These are phyloP conservation scores for Mortierella antarctica DNA, from an alignment of 192 early-diverging fungal genomes.

Conservation along the genomic window DNA sequence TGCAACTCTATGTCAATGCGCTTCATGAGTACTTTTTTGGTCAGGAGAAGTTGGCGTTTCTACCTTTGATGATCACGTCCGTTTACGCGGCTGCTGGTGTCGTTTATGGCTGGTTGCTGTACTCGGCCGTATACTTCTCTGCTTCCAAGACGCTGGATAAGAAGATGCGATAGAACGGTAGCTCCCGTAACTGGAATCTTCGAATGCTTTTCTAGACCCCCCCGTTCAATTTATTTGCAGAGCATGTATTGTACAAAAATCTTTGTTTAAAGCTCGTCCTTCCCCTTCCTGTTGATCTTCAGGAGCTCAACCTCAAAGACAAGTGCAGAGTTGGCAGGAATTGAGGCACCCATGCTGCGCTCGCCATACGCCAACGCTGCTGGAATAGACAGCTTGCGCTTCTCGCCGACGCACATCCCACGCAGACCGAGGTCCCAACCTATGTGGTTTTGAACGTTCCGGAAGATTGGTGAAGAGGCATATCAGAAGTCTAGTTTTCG, in stretches of 20 bases:
- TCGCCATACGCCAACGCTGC: conserved; percentile 68
- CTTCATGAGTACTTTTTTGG: conserved; percentile 65
- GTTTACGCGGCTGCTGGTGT: conserved; percentile 83
- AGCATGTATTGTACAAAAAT: no score
- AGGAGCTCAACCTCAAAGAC: conserved; percentile 87
- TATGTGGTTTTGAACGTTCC: neutral
- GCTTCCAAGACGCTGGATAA: conserved; percentile 35
- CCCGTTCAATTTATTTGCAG: no score
- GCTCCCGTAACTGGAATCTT: no score
- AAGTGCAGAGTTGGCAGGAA: conserved; percentile 66
- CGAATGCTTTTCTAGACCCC: no score
- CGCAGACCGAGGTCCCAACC: conserved; percentile 81
- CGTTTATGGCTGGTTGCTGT: conserved; percentile 72
- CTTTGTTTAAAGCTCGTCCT: conserved; percentile 34
- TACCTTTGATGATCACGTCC: conserved; percentile 85
- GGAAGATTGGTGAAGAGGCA: neutral
- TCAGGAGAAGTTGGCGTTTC: conserved; percentile 69
- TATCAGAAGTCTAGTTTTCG: no score
- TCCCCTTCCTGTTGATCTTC: conserved; percentile 55
- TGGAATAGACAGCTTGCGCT: conserved; percentile 79
- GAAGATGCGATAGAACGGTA: conserved; percentile 9
- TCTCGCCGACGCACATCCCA: conserved; percentile 86
- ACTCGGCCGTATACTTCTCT: conserved; percentile 54
- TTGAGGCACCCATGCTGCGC: conserved; percentile 57
- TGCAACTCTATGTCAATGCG: conserved; percentile 68